A percentile compares a stretch with the other conserved stretches of the same genome.
These are phyloP conservation scores for Capronia epimyces DNA, from an alignment of 2,329 filamentous ascomycete genomes.

Conservation along the genomic window DNA sequence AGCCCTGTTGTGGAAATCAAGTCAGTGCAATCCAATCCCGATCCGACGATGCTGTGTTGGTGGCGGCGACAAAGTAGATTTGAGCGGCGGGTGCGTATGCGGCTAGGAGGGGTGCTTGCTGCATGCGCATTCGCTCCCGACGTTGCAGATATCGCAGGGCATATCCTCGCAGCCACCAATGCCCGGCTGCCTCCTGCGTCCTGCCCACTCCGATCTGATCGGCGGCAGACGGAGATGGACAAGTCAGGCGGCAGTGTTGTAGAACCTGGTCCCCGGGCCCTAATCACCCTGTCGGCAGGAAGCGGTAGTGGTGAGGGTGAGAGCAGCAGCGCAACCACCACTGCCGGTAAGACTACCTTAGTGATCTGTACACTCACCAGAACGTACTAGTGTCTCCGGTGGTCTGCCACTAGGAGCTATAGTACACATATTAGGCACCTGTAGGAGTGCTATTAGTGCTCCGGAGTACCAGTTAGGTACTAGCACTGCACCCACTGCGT, in stretches of 20 bases:
- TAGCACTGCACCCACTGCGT: no score
- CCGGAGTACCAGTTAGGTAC: no score
- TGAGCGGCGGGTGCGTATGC: not conserved
- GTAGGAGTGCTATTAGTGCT: no score
- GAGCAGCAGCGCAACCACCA: not conserved
- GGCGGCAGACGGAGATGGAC: not conserved
- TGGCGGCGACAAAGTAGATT: not conserved
- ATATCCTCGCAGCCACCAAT: constrained; percentile 1
- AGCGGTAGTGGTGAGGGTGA: no score
- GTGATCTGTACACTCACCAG: no score
- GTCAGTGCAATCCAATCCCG: not conserved
- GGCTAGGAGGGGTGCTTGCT: not conserved
- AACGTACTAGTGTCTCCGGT: no score
- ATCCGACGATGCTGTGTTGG: not conserved
- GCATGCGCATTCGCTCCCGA: not conserved
- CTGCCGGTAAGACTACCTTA: no score
- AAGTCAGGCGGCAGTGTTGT: not conserved
- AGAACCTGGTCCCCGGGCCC: not conserved
- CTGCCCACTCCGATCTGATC: not conserved
- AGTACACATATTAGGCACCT: no score
- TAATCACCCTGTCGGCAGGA: no score
- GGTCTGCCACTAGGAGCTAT: no score
- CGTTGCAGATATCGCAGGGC: constrained; percentile 2
- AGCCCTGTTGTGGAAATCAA: not conserved
- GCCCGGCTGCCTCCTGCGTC: not conserved